Conservation (phyloP, 73 alveolate species). For the Tetrahymena elliotti region DNA sequence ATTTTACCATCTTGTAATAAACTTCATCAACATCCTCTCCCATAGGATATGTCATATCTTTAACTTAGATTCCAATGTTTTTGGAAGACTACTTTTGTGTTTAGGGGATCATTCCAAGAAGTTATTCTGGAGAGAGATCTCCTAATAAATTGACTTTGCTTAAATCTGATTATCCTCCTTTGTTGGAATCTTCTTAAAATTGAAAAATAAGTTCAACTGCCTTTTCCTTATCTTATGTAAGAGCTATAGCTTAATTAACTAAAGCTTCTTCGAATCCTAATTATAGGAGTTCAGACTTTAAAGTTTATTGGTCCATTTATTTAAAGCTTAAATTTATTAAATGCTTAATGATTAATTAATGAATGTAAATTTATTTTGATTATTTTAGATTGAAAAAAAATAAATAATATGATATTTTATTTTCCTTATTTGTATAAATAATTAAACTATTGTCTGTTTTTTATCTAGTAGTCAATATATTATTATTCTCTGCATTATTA, state of each 20-base stretch:
- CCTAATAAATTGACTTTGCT: neutral
- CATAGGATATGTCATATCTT: neutral
- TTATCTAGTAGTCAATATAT: neutral
- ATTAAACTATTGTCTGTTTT: neutral
- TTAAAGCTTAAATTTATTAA: neutral
- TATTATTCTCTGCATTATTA: neutral
- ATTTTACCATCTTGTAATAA: neutral
- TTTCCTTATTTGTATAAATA: neutral
- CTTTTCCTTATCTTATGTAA: slow-evolving; percentile 19
- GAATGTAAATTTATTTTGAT: neutral
- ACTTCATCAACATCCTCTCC: neutral
- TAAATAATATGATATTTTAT: neutral
- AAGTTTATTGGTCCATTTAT: neutral
- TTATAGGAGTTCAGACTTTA: slow-evolving; percentile 1
- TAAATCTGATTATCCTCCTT: neutral
- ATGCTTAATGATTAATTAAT: neutral
- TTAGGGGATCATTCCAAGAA: neutral
- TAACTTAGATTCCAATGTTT: neutral
- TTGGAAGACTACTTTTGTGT: slow-evolving; percentile 1
- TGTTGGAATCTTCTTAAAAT: slow-evolving; percentile 7
- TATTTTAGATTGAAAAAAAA: neutral
- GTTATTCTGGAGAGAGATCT: slow-evolving; percentile 1
- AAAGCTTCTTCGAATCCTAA: slow-evolving; percentile 30
- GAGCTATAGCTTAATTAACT: slow-evolving; percentile 15
- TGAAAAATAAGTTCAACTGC: slow-evolving; percentile 30